Evolutionary conservation across 2,329 filamentous ascomycete species (phyloP).

Genomic region (Trichoderma sp.): DNA sequence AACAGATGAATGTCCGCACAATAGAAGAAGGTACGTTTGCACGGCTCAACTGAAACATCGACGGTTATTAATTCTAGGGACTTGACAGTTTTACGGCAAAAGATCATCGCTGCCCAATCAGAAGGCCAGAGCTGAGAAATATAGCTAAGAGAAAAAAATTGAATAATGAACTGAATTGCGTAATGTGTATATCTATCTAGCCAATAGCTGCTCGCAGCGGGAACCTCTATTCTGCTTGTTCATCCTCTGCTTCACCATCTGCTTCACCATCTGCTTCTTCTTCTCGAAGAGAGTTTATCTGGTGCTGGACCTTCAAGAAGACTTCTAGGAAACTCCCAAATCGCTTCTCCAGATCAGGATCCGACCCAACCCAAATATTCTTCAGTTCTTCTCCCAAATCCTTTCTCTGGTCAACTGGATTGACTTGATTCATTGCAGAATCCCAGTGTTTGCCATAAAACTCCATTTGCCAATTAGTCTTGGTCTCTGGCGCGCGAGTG

Average conservation of each 20-base stretch:
- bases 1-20: slow-evolving; percentile 81
- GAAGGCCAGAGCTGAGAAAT: slow-evolving; percentile 18
- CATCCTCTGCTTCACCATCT: background rate
- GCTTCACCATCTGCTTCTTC: background rate
- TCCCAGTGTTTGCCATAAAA: slow-evolving; percentile 45
- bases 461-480: slow-evolving; percentile 40
- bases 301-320: slow-evolving; percentile 40
- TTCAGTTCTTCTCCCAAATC: slow-evolving; percentile 40
- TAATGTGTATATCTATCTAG: background rate
- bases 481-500: slow-evolving; percentile 28
- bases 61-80: slow-evolving; percentile 20
- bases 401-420: slow-evolving; percentile 34
- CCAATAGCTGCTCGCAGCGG: background rate
- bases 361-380: slow-evolving; percentile 41
- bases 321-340: slow-evolving; percentile 39
- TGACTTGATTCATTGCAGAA: slow-evolving; percentile 41
- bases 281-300: slow-evolving; percentile 30
- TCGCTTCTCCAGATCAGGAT: slow-evolving; percentile 33
- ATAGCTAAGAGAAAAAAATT: background rate
- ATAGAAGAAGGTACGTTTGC: slow-evolving; percentile 77
- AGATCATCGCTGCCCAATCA: slow-evolving; percentile 45
- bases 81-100: slow-evolving; percentile 45
- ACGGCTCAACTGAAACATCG: background rate
- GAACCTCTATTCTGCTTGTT: background rate
- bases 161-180: background rate